Evolutionary conservation across 768 basidiomycete species (phyloP).

Genomic region (Lactarius hatsudake): DNA sequence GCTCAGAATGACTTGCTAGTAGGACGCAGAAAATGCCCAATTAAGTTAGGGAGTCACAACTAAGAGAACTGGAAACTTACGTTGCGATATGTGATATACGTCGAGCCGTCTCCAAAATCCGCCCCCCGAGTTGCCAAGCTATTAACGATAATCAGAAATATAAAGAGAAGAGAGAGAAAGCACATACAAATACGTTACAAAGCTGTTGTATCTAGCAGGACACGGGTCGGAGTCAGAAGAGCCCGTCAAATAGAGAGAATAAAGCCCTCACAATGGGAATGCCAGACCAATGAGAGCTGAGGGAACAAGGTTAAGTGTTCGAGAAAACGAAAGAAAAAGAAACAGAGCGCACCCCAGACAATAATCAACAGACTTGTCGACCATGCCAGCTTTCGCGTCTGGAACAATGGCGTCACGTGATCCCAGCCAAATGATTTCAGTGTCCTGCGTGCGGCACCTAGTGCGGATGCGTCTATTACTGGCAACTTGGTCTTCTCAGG

Average conservation of each 20-base stretch:
- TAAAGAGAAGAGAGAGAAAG: neutral
- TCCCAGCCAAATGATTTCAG: constrained; percentile 38
- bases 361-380: constrained; percentile 49
- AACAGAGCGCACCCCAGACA: constrained; percentile 46
- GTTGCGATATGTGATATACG: constrained; percentile 75
- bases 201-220: constrained; percentile 44
- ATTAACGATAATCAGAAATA: constrained; percentile 10
- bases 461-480: constrained; percentile 37
- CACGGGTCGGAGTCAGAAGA: neutral
- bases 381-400: constrained; percentile 47
- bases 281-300: constrained; percentile 74
- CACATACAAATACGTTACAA: constrained; percentile 52
- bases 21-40: neutral
- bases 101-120: constrained; percentile 63
- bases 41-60: neutral
- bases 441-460: constrained; percentile 41
- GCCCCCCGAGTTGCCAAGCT: constrained; percentile 65
- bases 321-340: neutral
- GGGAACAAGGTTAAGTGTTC: neutral
- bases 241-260: neutral
- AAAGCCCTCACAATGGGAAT: constrained; percentile 54
- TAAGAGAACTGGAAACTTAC: constrained; percentile 35
- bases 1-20: constrained; percentile 53
- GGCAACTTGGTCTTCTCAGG: constrained; percentile 22
- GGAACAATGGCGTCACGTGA: constrained; percentile 50